Evolutionary conservation across 108 stramenopile species (phyloP).

Genomic region (Seminavis robusta): DNA sequence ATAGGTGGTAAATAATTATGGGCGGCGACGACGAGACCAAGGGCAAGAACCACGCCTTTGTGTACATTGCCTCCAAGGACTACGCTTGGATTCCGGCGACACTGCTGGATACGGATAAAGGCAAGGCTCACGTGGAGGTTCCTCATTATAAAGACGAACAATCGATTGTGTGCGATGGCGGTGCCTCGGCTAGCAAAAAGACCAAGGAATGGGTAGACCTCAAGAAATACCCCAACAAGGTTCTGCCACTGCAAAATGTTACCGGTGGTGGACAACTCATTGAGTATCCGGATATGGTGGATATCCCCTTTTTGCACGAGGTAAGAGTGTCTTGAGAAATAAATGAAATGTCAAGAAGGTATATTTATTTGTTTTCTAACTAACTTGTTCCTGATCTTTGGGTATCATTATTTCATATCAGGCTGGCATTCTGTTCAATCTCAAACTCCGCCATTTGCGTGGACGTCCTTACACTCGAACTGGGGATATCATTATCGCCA

Average conservation of each 20-base stretch:
- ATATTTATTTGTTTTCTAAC: conserved; percentile 1
- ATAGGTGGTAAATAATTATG: too few species aligned
- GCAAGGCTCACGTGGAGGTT: conserved; percentile 23
- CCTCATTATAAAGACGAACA: conserved; percentile 32
- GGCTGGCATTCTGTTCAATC: conserved; percentile 82
- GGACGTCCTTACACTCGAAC: conserved; percentile 82
- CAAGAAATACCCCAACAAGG: conserved; percentile 41
- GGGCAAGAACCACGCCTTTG: conserved; percentile 38
- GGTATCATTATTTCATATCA: conserved; percentile 38
- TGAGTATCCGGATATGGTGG: conserved; percentile 56
- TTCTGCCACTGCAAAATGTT: conserved; percentile 67
- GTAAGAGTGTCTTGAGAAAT: conserved; percentile 7
- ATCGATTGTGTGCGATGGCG: conserved; percentile 29
- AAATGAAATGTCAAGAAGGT: background rate
- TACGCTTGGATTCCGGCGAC: conserved; percentile 32
- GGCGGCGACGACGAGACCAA: too few species aligned
- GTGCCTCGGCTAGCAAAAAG: conserved; percentile 37
- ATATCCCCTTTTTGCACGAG: conserved; percentile 79
- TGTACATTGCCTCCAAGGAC: conserved; percentile 63
- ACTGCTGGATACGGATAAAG: conserved; percentile 13
- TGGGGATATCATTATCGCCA: conserved; percentile 85
- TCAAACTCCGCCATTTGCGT: conserved; percentile 61
- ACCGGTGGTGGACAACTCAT: conserved; percentile 39
- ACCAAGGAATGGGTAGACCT: conserved; percentile 51
- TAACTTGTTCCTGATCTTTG: conserved; percentile 1